These are phyloP conservation scores for Pyrus bretschneideri DNA, from an alignment of 306 rosid species.

Conservation along the genomic window DNA sequence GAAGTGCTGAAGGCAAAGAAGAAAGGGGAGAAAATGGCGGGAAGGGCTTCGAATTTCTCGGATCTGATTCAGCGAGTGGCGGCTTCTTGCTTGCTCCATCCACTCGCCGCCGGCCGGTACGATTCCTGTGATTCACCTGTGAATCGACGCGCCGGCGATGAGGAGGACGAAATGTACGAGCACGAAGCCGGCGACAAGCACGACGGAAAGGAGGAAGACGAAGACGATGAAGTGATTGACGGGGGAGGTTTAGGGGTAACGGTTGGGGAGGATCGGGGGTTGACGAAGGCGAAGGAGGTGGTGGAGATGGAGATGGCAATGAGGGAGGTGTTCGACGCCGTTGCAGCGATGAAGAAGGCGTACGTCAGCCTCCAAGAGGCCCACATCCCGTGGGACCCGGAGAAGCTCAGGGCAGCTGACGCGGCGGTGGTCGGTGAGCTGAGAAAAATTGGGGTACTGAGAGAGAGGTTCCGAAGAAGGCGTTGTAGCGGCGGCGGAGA, in stretches of 20 bases:
- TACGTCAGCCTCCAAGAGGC: constrained; percentile 71
- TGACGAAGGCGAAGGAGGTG: constrained; percentile 16
- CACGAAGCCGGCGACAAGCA: constrained; percentile 21
- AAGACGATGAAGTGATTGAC: background rate
- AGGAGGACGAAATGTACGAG: constrained; percentile 27
- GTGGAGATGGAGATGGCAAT: constrained; percentile 62
- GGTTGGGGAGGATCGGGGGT: constrained; percentile 27
- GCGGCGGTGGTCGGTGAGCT: constrained; percentile 75
- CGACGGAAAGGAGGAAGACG: constrained; percentile 1
- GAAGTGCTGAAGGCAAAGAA: constrained; percentile 16
- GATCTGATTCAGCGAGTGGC: constrained; percentile 92
- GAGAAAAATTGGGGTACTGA: constrained; percentile 60
- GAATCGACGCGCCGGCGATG: constrained; percentile 17
- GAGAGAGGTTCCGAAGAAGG: constrained; percentile 61
- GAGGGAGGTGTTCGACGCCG: constrained; percentile 78
- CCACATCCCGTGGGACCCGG: constrained; percentile 92
- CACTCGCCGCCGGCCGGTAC: constrained; percentile 45
- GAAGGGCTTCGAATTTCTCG: constrained; percentile 78
- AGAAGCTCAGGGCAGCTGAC: constrained; percentile 75
- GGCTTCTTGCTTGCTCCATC: constrained; percentile 85
- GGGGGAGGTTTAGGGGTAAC: constrained; percentile 17
- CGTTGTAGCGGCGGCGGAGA: constrained; percentile 19
- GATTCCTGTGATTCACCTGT: constrained; percentile 7
- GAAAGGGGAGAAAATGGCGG: constrained; percentile 50
- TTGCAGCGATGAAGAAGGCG: constrained; percentile 72